A percentile compares a stretch with the other conserved stretches of the same genome.
Conservation (phyloP, 2,329 filamentous ascomycete genomes). For the Pseudopyrenochaeta lycopersici region DNA sequence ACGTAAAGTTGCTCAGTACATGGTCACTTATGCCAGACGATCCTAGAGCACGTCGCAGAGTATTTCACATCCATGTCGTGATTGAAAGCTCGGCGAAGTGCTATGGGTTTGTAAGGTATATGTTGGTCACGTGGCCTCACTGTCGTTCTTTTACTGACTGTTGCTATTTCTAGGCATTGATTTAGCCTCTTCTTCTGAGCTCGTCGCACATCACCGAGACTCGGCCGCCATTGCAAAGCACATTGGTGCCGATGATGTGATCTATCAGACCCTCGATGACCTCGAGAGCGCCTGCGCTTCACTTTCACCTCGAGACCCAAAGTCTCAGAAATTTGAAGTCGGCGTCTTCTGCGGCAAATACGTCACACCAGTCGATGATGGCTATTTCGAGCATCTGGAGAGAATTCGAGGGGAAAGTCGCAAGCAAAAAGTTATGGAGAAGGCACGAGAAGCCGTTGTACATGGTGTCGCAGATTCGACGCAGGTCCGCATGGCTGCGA, state of each 20-base stretch:
- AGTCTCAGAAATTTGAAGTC: constrained; percentile 78
- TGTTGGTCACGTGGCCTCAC: no score
- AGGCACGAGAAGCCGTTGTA: constrained; percentile 70
- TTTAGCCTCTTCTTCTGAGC: constrained; percentile 73
- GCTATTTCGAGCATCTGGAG: constrained; percentile 85
- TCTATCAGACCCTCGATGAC: constrained; percentile 80
- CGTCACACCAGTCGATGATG: constrained; percentile 78
- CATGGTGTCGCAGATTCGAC: constrained; percentile 68
- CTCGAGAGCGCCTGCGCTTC: constrained; percentile 82
- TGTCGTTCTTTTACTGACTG: no score
- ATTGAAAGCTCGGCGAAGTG: no score
- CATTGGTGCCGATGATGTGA: constrained; percentile 78
- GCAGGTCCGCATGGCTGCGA: constrained; percentile 69
- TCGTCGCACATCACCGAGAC: constrained; percentile 75
- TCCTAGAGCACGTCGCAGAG: no score
- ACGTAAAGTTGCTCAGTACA: no score
- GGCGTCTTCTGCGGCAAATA: constrained; percentile 93
- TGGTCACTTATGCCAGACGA: no score
- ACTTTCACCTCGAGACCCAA: constrained; percentile 66
- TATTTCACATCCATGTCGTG: no score
- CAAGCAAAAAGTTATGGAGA: constrained; percentile 72
- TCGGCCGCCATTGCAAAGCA: constrained; percentile 68
- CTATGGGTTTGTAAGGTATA: no score
- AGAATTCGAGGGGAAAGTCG: constrained; percentile 73
- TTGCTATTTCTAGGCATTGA: constrained; percentile 63